Conservation (phyloP, 129 eudicot species). For the Artemisia tridentata region DNA sequence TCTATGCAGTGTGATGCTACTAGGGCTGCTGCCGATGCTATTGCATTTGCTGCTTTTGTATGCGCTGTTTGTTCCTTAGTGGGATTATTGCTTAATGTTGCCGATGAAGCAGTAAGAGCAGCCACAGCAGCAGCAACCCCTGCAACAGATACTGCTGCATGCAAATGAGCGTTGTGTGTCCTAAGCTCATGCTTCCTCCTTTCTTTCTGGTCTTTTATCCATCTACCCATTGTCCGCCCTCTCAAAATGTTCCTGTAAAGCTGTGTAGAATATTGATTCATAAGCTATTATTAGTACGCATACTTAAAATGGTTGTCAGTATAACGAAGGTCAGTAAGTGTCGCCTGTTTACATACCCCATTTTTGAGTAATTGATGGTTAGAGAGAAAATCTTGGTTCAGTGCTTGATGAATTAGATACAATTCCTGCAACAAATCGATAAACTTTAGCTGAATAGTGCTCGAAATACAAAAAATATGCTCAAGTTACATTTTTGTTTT, state of each 20-base stretch:
- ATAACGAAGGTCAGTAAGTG: neutral
- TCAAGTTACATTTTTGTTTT: neutral
- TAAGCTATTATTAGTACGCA: neutral
- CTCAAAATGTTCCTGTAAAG: constrained; percentile 61
- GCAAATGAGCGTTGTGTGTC: constrained; percentile 83
- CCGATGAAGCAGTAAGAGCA: constrained; percentile 63
- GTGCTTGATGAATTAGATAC: constrained; percentile 74
- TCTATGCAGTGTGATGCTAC: constrained; percentile 97
- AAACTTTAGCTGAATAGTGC: constrained; percentile 6
- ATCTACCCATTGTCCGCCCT: constrained; percentile 77
- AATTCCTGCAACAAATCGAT: constrained; percentile 48
- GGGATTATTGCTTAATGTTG: constrained; percentile 34
- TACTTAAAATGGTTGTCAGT: neutral
- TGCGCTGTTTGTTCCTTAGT: constrained; percentile 29
- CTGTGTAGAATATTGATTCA: constrained; percentile 25
- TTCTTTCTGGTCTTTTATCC: constrained; percentile 88
- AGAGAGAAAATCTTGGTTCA: constrained; percentile 57
- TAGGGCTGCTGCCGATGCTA: constrained; percentile 90
- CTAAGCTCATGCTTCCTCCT: constrained; percentile 71
- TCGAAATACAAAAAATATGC: neutral
- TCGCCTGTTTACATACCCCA: constrained; percentile 49
- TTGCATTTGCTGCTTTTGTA: constrained; percentile 56
- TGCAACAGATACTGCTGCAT: constrained; percentile 86
- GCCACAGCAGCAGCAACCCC: constrained; percentile 96
- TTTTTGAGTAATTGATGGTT: constrained; percentile 68